Evolutionary conservation across 768 basidiomycete genomes (phyloP), one percentile per base, ranked within the genome.

Genomic region (Ramaria rubella): DNA sequence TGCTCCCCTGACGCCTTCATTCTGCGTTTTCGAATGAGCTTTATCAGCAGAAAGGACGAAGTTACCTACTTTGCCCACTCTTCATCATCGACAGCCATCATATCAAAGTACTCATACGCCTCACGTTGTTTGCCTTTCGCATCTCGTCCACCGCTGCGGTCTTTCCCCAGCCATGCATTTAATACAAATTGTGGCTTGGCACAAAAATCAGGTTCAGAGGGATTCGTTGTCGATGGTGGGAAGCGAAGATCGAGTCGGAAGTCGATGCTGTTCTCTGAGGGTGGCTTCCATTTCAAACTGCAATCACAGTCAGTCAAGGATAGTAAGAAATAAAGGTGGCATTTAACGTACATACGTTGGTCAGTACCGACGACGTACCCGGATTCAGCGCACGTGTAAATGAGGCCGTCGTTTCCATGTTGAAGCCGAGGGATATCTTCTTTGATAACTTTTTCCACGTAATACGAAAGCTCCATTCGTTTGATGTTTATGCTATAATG

Each of bases 241-340:
- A 98, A 99, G 30, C 92, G 86, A n/a, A 99, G 75, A 49, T 94
- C 81, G 27, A 98, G 85, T 69, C 93, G 92, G 77, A 99, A 98
- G 70, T 99, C 96, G 64, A 98, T 87, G 1, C 94, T 94, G 68
- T 99, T 99, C 67, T 98, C 95, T 1, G 87, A 90, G 0, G 96
- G 94, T 1, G 94, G 94, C 70, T 99, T 99, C 96, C 96, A 99
- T 71, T 99, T 99, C 65, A 99, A 70, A 60, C 95, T 98, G 63
- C 27, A 21, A 27, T 17, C 12, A 62, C 26, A 52, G 31, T 17
- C 46, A 61, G 23, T 30, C 11, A 3, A 19, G 17, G 36, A 31
- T 4, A 62, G 36, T 29, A 17, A 19, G 49, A 30, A 42, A 36
- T 6, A 42, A 3, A 29, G 7, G 15, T 36, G 58, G 21, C 14